A percentile compares a stretch with the other conserved stretches of the same genome.
phyloP scores from a whole-genome alignment of 345 rosid species.

The Eucalyptus victrix region DNA sequence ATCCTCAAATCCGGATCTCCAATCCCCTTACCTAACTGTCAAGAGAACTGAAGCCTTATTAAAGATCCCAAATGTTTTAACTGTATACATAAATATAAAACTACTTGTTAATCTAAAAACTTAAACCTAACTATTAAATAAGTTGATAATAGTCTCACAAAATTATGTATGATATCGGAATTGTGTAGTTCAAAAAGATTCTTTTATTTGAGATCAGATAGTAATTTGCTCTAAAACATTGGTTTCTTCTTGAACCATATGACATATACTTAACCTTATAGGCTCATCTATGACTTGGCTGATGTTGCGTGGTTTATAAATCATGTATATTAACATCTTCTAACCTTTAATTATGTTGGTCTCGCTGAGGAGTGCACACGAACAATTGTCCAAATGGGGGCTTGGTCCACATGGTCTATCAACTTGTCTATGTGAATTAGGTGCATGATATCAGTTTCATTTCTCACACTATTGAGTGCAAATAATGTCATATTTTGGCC shows the following conservation, averaged over 20 bases:
- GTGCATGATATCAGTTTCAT: not conserved
- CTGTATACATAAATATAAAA: not conserved
- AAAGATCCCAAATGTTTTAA: not conserved
- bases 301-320: not conserved
- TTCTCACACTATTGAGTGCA: not conserved
- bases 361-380: not conserved
- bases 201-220: too few relatives aligned
- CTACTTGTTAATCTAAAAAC: not conserved
- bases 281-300: too few relatives aligned
- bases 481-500: not conserved
- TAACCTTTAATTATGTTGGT: not conserved
- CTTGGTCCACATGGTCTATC: not conserved
- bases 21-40: not conserved
- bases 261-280: too few relatives aligned
- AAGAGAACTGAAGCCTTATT: not conserved
- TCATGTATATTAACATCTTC: not conserved
- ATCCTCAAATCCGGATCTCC: not conserved
- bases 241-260: too few relatives aligned
- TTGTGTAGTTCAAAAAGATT: too few relatives aligned
- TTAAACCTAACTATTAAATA: not conserved
- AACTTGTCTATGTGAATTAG: not conserved
- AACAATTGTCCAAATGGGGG: not conserved
- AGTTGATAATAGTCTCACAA: not conserved
- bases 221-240: too few relatives aligned
- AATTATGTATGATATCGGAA: not conserved